Evolutionary conservation across 768 basidiomycete species (phyloP).

Genomic region (Rhizopogon salebrosus): DNA sequence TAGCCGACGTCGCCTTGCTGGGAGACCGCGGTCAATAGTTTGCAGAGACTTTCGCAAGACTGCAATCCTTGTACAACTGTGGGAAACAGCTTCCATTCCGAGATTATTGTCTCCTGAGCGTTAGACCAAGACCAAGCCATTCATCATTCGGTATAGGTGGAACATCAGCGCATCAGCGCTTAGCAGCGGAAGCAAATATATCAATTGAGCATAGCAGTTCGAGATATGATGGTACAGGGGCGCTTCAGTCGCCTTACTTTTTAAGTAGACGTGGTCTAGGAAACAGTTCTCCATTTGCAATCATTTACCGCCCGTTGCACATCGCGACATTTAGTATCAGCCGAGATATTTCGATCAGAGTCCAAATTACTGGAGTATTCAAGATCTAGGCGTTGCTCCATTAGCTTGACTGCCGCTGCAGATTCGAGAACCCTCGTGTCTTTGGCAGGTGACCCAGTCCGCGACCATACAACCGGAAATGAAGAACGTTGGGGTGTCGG

Average conservation of each 20-base stretch:
- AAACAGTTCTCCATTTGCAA: neutral
- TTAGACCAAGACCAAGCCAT: no score
- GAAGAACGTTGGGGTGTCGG: constrained; percentile 4
- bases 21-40: neutral
- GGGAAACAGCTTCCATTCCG: neutral
- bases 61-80: neutral
- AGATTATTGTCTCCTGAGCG: neutral
- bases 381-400: no score
- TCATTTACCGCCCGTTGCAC: neutral
- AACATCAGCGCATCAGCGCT: neutral
- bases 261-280: neutral
- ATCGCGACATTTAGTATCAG: neutral
- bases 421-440: constrained; percentile 6
- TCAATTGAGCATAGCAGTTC: neutral
- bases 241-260: neutral
- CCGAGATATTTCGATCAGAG: neutral
- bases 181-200: neutral
- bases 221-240: neutral
- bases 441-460: constrained; percentile 6
- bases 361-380: neutral
- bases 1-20: neutral
- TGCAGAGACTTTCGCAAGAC: no score
- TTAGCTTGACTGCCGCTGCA: no score
- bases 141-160: neutral
- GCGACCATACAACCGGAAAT: constrained; percentile 2